Percentiles rank a stretch among this genome's conserved stretches.
Evolutionary conservation across 805 yeast genomes (phyloP).

Genomic region (Hanseniaspora taiwanica): DNA sequence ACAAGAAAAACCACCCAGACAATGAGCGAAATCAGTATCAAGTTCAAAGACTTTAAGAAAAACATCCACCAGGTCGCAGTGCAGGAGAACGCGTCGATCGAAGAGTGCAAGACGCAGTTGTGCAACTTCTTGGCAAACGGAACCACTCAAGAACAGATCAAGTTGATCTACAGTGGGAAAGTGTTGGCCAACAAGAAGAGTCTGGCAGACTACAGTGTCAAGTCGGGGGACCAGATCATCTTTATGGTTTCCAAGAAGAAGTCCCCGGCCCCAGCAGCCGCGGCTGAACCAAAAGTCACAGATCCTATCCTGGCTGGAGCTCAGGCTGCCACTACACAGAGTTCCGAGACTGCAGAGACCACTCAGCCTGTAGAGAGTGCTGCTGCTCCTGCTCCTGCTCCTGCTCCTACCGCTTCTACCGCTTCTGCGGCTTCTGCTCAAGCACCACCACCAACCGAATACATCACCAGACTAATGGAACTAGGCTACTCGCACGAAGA

Average conservation of each 20-base stretch:
- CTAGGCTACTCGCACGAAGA: slow-evolving; percentile 89
- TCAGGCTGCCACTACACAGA: slow-evolving; percentile 15
- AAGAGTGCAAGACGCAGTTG: slow-evolving; percentile 58
- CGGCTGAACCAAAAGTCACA: slow-evolving; percentile 17
- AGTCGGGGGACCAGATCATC: slow-evolving; percentile 25
- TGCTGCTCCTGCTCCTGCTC: background rate
- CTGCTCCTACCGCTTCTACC: slow-evolving; percentile 13
- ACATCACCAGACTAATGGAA: slow-evolving; percentile 74
- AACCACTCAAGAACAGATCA: slow-evolving; percentile 40
- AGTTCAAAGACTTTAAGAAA: slow-evolving; percentile 87
- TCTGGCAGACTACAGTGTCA: slow-evolving; percentile 60
- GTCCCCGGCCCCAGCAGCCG: slow-evolving; percentile 13
- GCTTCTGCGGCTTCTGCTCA: slow-evolving; percentile 11
- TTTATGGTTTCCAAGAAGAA: slow-evolving; percentile 14
- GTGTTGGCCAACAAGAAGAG: slow-evolving; percentile 76
- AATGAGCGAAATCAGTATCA: slow-evolving; percentile 25
- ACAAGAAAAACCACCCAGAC: background rate
- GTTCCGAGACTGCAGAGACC: slow-evolving; percentile 15
- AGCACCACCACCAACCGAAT: slow-evolving; percentile 31
- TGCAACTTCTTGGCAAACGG: slow-evolving; percentile 35
- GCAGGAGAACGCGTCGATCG: slow-evolving; percentile 52
- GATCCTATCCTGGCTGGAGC: slow-evolving; percentile 15
- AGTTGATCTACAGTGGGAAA: slow-evolving; percentile 86
- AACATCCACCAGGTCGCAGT: slow-evolving; percentile 72
- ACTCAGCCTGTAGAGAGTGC: slow-evolving; percentile 8